Conservation (phyloP, 768 basidiomycete genomes). For the Amyloporia xantha region DNA sequence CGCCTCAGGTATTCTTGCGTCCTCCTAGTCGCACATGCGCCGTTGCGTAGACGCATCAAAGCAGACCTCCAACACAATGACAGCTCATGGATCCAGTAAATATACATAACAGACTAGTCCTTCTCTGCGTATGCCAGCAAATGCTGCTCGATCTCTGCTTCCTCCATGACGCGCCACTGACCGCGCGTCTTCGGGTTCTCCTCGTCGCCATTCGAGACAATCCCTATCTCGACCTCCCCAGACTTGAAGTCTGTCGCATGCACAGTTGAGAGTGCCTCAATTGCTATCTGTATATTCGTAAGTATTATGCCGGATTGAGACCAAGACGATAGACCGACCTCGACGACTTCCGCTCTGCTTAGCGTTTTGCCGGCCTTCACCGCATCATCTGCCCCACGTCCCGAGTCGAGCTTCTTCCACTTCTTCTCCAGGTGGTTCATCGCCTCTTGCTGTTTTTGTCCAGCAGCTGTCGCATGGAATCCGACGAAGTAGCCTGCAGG, state of each 20-base stretch:
- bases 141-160: constrained; percentile 73
- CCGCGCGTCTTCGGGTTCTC: constrained; percentile 70
- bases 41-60: too few relatives aligned
- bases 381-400: constrained; percentile 74
- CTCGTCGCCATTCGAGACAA: constrained; percentile 71
- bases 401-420: constrained; percentile 90
- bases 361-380: constrained; percentile 68
- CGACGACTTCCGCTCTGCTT: constrained; percentile 75
- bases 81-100: constrained; percentile 2
- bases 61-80: constrained; percentile 12
- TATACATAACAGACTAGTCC: constrained; percentile 45
- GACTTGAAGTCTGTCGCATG: constrained; percentile 96
- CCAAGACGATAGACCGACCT: constrained; percentile 48
- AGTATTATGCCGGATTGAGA: not conserved
- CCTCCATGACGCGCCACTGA: constrained; percentile 71
- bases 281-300: constrained; percentile 60
- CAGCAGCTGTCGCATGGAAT: constrained; percentile 94
- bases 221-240: constrained; percentile 92
- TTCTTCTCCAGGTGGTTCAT: constrained; percentile 99
- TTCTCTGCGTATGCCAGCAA: constrained; percentile 86
- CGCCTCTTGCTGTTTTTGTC: constrained; percentile 96
- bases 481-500: constrained; percentile 99
- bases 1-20: too few relatives aligned
- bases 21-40: too few relatives aligned
- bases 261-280: constrained; percentile 90